phyloP scores from a whole-genome alignment of 805 yeast genomes.

The Ogataea corticis region DNA sequence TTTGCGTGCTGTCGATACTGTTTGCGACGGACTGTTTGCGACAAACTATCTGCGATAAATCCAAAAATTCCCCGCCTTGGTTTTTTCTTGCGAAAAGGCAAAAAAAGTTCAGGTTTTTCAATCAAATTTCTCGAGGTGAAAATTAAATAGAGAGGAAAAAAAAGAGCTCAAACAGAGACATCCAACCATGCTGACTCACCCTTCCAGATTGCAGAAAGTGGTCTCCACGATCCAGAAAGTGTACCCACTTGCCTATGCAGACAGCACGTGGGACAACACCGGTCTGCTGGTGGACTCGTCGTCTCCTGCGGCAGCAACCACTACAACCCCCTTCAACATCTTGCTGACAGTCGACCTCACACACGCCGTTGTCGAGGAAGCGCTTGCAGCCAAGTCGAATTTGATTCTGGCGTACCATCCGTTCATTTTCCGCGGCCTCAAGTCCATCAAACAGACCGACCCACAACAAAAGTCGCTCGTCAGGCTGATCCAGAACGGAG shows the following conservation, averaged over 20 bases:
- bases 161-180: background rate
- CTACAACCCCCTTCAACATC: conserved; percentile 32
- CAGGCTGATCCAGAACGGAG: conserved; percentile 68
- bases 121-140: conserved; percentile 2
- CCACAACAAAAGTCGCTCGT: conserved; percentile 83
- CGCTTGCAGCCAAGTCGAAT: conserved; percentile 53
- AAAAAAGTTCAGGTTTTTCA: background rate
- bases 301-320: conserved; percentile 11
- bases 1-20: no score
- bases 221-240: conserved; percentile 60
- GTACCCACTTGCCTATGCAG: conserved; percentile 85
- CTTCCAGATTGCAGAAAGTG: conserved; percentile 41
- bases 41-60: conserved; percentile 18
- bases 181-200: conserved; percentile 12
- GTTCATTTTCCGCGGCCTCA: conserved; percentile 86
- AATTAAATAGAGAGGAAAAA: background rate
- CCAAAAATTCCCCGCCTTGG: conserved; percentile 4
- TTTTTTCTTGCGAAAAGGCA: no score
- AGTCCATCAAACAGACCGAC: conserved; percentile 58
- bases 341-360: conserved; percentile 86
- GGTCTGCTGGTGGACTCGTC: conserved; percentile 79
- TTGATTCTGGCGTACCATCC: conserved; percentile 90
- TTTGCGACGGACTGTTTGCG: no score
- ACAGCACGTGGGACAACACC: conserved; percentile 91
- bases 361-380: conserved; percentile 80